A percentile compares a stretch with the other conserved stretches of the same genome.
phyloP scores from a whole-genome alignment of 2,329 filamentous ascomycete genomes.

The Dothiorella sarmentorum region DNA sequence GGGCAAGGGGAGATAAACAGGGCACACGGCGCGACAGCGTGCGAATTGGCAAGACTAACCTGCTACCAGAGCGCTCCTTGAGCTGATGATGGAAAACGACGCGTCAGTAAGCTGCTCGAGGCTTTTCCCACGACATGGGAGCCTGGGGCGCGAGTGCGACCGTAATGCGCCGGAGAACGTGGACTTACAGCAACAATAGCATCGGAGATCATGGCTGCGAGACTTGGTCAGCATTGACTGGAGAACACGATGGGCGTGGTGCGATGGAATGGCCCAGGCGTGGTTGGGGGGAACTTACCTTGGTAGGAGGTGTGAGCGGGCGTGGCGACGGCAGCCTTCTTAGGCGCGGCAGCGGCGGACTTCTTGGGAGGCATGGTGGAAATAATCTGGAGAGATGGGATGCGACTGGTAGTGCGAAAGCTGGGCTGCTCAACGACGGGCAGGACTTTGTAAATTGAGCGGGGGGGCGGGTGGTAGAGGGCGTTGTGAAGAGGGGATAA shows the following conservation, averaged over 20 bases:
- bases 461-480: not conserved
- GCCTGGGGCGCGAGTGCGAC: constrained; percentile 30
- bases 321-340: constrained; percentile 55
- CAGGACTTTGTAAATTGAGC: not conserved
- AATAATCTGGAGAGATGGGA: constrained; percentile 22
- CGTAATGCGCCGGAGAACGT: constrained; percentile 49
- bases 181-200: constrained; percentile 66
- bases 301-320: constrained; percentile 63
- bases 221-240: constrained; percentile 50
- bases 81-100: constrained; percentile 51
- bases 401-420: constrained; percentile 26
- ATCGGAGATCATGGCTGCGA: constrained; percentile 69
- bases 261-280: constrained; percentile 41
- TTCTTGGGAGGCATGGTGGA: constrained; percentile 65
- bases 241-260: constrained; percentile 47
- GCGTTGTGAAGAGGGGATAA: constrained; percentile 11
- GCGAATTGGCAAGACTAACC: constrained; percentile 51
- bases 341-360: constrained; percentile 51
- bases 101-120: constrained; percentile 45
- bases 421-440: constrained; percentile 36
- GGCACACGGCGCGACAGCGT: constrained; percentile 26
- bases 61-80: constrained; percentile 68
- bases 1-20: constrained; percentile 23
- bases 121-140: constrained; percentile 26
- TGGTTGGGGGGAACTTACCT: constrained; percentile 52